phyloP scores from a whole-genome alignment of 2,329 filamentous ascomycete genomes.

The Diaporthe sp. region DNA sequence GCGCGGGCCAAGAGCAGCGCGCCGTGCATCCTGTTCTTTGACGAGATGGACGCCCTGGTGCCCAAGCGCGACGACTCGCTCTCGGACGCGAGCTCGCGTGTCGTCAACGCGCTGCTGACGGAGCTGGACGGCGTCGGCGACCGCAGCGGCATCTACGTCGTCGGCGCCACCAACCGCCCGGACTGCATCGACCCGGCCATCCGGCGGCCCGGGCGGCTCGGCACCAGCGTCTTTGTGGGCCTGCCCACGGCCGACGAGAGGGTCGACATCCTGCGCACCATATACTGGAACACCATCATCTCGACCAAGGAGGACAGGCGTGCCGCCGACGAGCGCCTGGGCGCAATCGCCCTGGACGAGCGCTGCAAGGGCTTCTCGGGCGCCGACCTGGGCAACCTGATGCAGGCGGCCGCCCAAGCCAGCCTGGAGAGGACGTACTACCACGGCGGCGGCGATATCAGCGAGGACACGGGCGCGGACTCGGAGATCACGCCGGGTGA shows the following conservation, averaged over 20 bases:
- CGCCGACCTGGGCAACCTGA: conserved; percentile 72
- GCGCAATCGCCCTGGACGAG: conserved; percentile 73
- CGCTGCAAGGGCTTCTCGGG: conserved; percentile 84
- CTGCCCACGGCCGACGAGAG: conserved; percentile 82
- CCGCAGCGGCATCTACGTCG: conserved; percentile 90
- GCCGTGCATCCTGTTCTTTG: conserved; percentile 97
- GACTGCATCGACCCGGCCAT: conserved; percentile 98
- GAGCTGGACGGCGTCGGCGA: conserved; percentile 90
- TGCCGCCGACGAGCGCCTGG: conserved; percentile 55
- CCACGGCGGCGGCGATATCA: conserved; percentile 36
- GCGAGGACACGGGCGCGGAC: conserved; percentile 47
- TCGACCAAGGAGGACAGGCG: conserved; percentile 55
- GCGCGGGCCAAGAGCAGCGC: conserved; percentile 86
- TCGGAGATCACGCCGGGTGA: conserved; percentile 57
- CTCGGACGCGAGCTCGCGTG: conserved; percentile 85
- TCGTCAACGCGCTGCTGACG: conserved; percentile 95
- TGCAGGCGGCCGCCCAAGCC: conserved; percentile 55
- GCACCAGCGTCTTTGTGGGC: conserved; percentile 90
- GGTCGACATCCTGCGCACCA: conserved; percentile 85
- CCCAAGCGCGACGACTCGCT: conserved; percentile 81
- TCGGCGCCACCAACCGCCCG: conserved; percentile 94
- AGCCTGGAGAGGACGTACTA: conserved; percentile 52
- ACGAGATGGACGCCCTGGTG: conserved; percentile 94
- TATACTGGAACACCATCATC: conserved; percentile 67
- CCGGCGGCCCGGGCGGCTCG: conserved; percentile 90